Percentiles rank a stretch among this genome's conserved stretches.
These are phyloP conservation scores for Mariannaea elegans DNA, from an alignment of 2,329 filamentous ascomycete species.

Conservation along the genomic window DNA sequence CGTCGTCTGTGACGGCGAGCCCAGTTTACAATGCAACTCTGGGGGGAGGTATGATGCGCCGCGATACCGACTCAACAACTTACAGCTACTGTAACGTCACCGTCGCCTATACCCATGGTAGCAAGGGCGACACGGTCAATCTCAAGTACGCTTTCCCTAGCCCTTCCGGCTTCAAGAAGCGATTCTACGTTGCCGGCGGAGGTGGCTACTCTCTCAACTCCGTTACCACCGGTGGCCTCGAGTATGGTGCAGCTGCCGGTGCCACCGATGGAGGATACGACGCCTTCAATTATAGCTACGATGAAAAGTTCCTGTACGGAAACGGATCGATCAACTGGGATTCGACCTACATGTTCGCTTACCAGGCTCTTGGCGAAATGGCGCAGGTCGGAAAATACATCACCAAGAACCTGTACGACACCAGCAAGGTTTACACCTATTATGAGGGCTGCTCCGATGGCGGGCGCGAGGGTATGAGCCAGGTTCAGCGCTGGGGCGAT, in stretches of 20 bases:
- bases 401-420: conserved; percentile 49
- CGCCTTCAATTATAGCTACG: conserved; percentile 49
- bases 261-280: conserved; percentile 55
- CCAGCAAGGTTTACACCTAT: conserved; percentile 56
- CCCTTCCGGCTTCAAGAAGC: conserved; percentile 51
- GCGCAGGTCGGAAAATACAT: conserved; percentile 53
- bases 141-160: conserved; percentile 47
- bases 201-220: conserved; percentile 48
- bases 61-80: conserved; percentile 33
- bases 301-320: conserved; percentile 51
- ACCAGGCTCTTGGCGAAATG: conserved; percentile 62
- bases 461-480: conserved; percentile 54
- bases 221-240: conserved; percentile 49
- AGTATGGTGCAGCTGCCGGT: conserved; percentile 52
- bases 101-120: conserved; percentile 46
- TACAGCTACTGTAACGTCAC: conserved; percentile 49
- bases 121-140: conserved; percentile 43
- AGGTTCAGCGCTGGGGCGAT: conserved; percentile 30
- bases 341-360: conserved; percentile 58
- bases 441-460: conserved; percentile 60
- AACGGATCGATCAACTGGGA: conserved; percentile 63
- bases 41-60: conserved; percentile 32
- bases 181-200: conserved; percentile 56
- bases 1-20: conserved; percentile 50
- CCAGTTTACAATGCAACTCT: conserved; percentile 25